These are phyloP conservation scores for Paecilomyces formosus DNA, from an alignment of 2,329 filamentous ascomycete species.

Conservation along the genomic window DNA sequence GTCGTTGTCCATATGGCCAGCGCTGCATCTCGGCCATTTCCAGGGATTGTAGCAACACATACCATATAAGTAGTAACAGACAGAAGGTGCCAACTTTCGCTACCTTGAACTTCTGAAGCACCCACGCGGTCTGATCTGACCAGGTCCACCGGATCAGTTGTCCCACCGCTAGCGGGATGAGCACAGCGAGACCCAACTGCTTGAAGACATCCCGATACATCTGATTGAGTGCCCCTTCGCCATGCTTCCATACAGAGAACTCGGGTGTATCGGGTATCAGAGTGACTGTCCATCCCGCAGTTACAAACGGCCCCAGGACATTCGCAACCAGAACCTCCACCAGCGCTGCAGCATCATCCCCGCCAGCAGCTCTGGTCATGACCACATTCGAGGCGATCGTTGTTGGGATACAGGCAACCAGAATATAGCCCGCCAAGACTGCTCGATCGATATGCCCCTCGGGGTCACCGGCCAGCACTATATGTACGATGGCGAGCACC, in stretches of 20 bases:
- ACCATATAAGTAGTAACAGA: constrained; percentile 52
- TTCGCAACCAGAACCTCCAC: constrained; percentile 67
- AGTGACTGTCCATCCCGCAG: constrained; percentile 54
- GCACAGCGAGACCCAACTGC: constrained; percentile 60
- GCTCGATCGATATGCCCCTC: constrained; percentile 51
- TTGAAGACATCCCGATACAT: constrained; percentile 63
- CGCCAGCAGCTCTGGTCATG: constrained; percentile 62
- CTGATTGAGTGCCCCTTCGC: constrained; percentile 46
- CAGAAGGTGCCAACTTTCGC: constrained; percentile 39
- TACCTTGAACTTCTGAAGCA: constrained; percentile 48
- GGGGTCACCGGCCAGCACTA: constrained; percentile 40
- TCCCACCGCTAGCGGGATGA: constrained; percentile 57
- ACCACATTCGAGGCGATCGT: constrained; percentile 68
- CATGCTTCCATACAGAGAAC: constrained; percentile 35
- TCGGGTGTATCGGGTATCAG: constrained; percentile 39
- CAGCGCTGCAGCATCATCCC: constrained; percentile 58
- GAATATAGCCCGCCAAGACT: constrained; percentile 60
- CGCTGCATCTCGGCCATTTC: neutral
- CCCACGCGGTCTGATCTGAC: constrained; percentile 30
- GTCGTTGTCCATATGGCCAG: neutral
- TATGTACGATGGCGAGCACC: constrained; percentile 49
- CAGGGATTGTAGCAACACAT: constrained; percentile 4
- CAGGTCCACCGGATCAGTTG: constrained; percentile 54
- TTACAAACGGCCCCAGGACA: constrained; percentile 60
- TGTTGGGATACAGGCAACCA: constrained; percentile 61